Conservation (phyloP, 2,329 filamentous ascomycete species). For the Venturia oleaginea region DNA sequence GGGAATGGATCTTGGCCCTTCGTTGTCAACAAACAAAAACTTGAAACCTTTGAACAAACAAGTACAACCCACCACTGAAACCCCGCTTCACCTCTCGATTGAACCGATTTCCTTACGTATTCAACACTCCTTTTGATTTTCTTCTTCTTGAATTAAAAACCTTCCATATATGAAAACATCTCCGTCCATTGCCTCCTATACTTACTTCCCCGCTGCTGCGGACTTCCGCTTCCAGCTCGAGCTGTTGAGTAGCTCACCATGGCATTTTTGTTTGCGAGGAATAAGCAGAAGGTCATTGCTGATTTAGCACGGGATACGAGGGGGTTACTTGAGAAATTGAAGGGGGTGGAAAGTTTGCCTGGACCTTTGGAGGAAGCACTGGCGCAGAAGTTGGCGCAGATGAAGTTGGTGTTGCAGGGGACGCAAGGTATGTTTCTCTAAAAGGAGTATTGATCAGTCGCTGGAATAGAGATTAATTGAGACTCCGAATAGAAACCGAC, state of each 20-base stretch:
- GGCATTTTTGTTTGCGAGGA: slow-evolving; percentile 61
- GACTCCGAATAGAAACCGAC: slow-evolving; percentile 58
- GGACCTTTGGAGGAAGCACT: slow-evolving; percentile 71
- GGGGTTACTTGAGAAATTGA: slow-evolving; percentile 51
- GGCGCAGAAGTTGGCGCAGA: slow-evolving; percentile 74
- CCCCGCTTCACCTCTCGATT: not conserved
- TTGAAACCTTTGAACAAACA: slow-evolving; percentile 1
- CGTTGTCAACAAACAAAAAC: slow-evolving; percentile 8
- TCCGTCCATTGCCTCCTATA: not conserved
- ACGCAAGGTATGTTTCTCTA: slow-evolving; percentile 58
- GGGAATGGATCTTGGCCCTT: not conserved
- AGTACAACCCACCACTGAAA: not conserved
- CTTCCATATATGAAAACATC: not conserved
- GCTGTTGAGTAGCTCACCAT: slow-evolving; percentile 32
- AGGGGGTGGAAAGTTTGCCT: slow-evolving; percentile 45
- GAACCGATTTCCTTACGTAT: not conserved
- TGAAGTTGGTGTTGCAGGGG: slow-evolving; percentile 89
- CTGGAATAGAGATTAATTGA: not conserved
- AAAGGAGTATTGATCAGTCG: too few relatives aligned
- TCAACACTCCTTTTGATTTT: not conserved
- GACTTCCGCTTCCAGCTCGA: not conserved
- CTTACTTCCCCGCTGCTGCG: not conserved
- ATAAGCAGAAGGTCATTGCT: slow-evolving; percentile 50
- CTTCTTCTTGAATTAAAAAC: not conserved
- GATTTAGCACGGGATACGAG: slow-evolving; percentile 56